A percentile compares a stretch with the other conserved stretches of the same genome.
Evolutionary conservation across 2,329 filamentous ascomycete species (phyloP).

Genomic region (Aspergillus sp.): DNA sequence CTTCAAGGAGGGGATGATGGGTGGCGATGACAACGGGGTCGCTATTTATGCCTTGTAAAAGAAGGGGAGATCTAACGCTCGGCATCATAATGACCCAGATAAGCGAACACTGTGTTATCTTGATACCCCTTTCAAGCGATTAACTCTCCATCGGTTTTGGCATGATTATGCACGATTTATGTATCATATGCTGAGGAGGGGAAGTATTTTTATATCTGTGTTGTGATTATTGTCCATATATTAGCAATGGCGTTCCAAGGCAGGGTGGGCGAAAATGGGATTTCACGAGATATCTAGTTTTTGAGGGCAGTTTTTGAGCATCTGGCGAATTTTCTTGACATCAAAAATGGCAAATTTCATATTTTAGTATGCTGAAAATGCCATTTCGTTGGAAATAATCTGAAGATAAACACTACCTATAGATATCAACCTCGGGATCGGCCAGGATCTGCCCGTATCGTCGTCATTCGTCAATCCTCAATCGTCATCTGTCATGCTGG

Average conservation of each 20-base stretch:
- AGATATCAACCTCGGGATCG: not conserved
- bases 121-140: not conserved
- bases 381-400: not conserved
- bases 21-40: conserved; percentile 26
- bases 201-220: conserved; percentile 9
- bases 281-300: conserved; percentile 6
- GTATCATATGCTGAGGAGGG: conserved; percentile 18
- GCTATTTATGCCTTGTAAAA: conserved; percentile 29
- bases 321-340: not conserved
- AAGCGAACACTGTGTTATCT: conserved; percentile 12
- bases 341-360: not conserved
- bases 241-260: conserved; percentile 19
- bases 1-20: conserved; percentile 28
- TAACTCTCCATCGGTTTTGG: conserved; percentile 10
- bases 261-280: conserved; percentile 10
- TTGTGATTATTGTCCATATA: conserved; percentile 9
- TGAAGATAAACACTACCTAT: too few species aligned
- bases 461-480: not conserved
- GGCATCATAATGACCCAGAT: conserved; percentile 10
- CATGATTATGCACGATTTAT: conserved; percentile 21
- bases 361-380: not conserved
- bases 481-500: not conserved
- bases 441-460: not conserved
- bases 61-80: conserved; percentile 3
- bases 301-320: not conserved